phyloP scores from a whole-genome alignment of 345 rosid species.

The Laguncularia racemosa region DNA sequence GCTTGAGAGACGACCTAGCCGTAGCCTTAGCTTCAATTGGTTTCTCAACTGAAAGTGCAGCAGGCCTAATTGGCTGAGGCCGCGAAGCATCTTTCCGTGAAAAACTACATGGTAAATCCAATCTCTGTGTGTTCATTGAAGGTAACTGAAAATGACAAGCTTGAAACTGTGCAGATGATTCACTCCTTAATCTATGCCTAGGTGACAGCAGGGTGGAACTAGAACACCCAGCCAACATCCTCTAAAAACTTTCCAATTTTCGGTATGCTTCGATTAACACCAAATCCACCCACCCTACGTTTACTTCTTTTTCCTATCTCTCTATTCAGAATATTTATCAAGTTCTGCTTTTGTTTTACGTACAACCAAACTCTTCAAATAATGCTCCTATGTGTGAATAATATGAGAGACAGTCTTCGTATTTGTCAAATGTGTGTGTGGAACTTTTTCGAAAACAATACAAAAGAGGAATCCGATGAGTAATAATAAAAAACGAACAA shows the following conservation, averaged over 20 bases:
- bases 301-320: slow-evolving; percentile 38
- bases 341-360: slow-evolving; percentile 1
- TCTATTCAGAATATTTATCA: slow-evolving; percentile 20
- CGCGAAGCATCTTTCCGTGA: slow-evolving; percentile 67
- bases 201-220: slow-evolving; percentile 96
- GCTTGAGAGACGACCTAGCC: slow-evolving; percentile 67
- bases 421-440: slow-evolving; percentile 33
- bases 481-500: background rate
- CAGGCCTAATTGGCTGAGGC: slow-evolving; percentile 65
- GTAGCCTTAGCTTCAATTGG: slow-evolving; percentile 53
- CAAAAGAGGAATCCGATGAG: slow-evolving; percentile 6
- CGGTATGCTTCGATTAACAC: slow-evolving; percentile 7
- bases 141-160: slow-evolving; percentile 73
- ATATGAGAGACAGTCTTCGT: slow-evolving; percentile 17
- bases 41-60: slow-evolving; percentile 67
- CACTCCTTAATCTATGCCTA: slow-evolving; percentile 94
- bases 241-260: slow-evolving; percentile 44
- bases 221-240: slow-evolving; percentile 99
- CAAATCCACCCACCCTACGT: slow-evolving; percentile 41
- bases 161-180: slow-evolving; percentile 71
- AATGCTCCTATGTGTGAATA: no score
- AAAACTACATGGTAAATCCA: slow-evolving; percentile 85
- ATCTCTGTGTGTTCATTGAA: slow-evolving; percentile 94
- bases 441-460: slow-evolving; percentile 12
- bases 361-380: no score